Base-by-base conservation (phyloP, 139 green algal species). In the Pedinophyceae sp. region DNA sequence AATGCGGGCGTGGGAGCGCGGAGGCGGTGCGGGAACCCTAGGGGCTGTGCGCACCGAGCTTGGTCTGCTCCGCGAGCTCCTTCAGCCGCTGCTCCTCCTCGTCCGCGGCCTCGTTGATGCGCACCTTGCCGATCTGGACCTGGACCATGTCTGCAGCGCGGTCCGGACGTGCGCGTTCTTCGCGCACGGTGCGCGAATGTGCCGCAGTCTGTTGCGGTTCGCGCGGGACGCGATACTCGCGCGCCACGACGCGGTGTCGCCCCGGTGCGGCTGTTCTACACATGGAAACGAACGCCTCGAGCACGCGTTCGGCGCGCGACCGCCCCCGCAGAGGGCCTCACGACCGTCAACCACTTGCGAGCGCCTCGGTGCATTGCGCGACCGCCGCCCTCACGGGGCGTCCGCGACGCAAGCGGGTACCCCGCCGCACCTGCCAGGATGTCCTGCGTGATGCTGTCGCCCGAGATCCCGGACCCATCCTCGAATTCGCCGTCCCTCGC, bases 101-200 rank as follows among this genome's bases (percentile, higher is more conserved):
- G 47, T 78, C 70, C 3, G 58, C 68, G 7, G 60, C 45, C 20
- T 54, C 51, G 29, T 78, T 73, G 45, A 78, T 70, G 59, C 70
- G 58, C 45, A 73, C 68, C 54, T 76, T 64, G 3, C 55, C 70
- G 29, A 78, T 78, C 50, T 78, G 66, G 27, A 76, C 48, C 47
- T 66, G 48, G 18, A 78, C 56, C 34, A 72, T 56, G 28, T 70
- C 47, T 3, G 73, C 51, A 5, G 76, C 58, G 6, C 27, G 49
- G 10, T 78, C 62, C 30, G 76, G 70, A 41, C 69, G 28, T 0
- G 53, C 29, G 3, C 55, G 46, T 3, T 62, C 24, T 5, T 50
- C 61, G 7, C 52, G 20, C 13, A 69, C 64, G 19, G 56, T 40
- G 29, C 40, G 24, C 45, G 7, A 27, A 20, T 50, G 15, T 1